These are phyloP conservation scores for Trichocomaceae sp. DNA, from an alignment of 2,329 filamentous ascomycete genomes.

Conservation along the genomic window DNA sequence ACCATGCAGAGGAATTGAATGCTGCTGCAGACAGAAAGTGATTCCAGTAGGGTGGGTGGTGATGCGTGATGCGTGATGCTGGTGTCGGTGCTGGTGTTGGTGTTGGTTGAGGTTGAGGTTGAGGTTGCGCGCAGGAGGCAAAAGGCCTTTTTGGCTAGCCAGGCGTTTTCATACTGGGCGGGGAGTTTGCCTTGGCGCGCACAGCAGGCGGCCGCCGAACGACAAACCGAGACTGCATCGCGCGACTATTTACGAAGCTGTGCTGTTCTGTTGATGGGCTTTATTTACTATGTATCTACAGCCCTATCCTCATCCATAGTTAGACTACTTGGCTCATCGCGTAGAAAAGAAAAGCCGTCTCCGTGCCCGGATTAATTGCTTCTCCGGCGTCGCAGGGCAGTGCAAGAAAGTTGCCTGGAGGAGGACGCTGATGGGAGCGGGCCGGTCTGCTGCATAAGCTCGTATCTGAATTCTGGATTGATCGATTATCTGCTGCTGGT, in stretches of 20 bases:
- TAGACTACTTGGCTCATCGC: constrained; percentile 12
- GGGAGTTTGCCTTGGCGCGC: constrained; percentile 9
- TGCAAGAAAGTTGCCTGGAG: not conserved
- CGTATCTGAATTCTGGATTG: not conserved
- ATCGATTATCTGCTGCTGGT: not conserved
- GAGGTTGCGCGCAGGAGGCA: not conserved
- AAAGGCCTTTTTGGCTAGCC: constrained; percentile 30
- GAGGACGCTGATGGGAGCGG: not conserved
- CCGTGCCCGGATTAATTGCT: constrained; percentile 8
- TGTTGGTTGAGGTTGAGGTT: too few species aligned
- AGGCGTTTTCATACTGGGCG: constrained; percentile 10
- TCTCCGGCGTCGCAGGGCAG: not conserved
- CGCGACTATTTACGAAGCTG: constrained; percentile 7
- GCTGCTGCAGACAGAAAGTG: constrained; percentile 20
- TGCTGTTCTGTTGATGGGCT: not conserved
- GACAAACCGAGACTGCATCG: constrained; percentile 6
- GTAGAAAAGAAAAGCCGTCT: constrained; percentile 16
- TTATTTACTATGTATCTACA: not conserved
- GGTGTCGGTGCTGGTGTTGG: constrained; percentile 10
- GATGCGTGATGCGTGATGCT: constrained; percentile 14
- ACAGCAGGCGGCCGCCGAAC: constrained; percentile 8
- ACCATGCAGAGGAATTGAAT: constrained; percentile 10
- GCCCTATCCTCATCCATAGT: not conserved
- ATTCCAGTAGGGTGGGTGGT: constrained; percentile 5
- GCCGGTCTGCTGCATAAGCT: not conserved